Percentiles rank a stretch among this genome's conserved stretches.
These are phyloP conservation scores for Coleophoma cylindrospora DNA, from an alignment of 2,329 filamentous ascomycete genomes.

Conservation along the genomic window DNA sequence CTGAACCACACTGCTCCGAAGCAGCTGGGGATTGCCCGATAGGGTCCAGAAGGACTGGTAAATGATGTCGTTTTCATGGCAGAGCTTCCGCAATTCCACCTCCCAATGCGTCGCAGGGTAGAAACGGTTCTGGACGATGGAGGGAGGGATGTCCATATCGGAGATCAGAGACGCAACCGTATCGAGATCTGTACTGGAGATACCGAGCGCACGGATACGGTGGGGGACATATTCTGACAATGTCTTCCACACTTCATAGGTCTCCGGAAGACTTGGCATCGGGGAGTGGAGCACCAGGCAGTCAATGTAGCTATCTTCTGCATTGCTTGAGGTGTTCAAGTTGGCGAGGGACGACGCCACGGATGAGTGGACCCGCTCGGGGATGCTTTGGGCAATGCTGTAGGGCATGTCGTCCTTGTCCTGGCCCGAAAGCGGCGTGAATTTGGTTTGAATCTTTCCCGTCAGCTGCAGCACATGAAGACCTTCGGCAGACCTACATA, in stretches of 20 bases:
- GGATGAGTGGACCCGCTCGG: constrained; percentile 62
- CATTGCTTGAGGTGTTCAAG: constrained; percentile 38
- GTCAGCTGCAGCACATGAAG: background rate
- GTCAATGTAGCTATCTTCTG: constrained; percentile 46
- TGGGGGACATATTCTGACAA: constrained; percentile 64
- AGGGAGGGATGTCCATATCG: constrained; percentile 42
- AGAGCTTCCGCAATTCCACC: constrained; percentile 50
- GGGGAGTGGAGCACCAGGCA: constrained; percentile 55
- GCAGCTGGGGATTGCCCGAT: constrained; percentile 49
- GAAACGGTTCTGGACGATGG: constrained; percentile 75
- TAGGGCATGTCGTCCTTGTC: constrained; percentile 58
- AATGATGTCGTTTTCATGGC: constrained; percentile 42
- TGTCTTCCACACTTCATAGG: constrained; percentile 60
- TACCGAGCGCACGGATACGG: constrained; percentile 61
- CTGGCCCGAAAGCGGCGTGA: constrained; percentile 61
- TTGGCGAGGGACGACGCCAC: constrained; percentile 62
- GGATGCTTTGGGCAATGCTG: constrained; percentile 49
- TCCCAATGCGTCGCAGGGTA: constrained; percentile 56
- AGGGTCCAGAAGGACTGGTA: constrained; percentile 60
- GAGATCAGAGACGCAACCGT: constrained; percentile 49
- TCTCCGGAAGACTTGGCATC: constrained; percentile 41
- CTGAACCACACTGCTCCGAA: constrained; percentile 41
- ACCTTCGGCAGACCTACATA: constrained; percentile 43
- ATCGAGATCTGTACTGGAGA: constrained; percentile 66
- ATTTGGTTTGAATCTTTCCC: constrained; percentile 74